Conservation (phyloP, 805 yeast species). For the Metschnikowia noctiluminum region DNA sequence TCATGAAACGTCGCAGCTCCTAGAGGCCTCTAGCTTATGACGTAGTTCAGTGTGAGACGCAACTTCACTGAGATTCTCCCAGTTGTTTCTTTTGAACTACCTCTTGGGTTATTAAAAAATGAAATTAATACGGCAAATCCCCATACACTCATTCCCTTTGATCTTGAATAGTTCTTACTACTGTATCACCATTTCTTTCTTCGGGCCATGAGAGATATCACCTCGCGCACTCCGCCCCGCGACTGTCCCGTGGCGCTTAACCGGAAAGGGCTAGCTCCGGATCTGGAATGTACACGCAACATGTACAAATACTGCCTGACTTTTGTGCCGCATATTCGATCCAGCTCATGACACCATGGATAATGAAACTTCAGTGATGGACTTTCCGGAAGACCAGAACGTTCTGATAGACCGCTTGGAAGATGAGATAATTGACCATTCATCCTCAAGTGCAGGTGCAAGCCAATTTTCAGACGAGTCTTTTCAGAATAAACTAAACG, state of each 20-base stretch:
- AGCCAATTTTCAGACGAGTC: conserved; percentile 36
- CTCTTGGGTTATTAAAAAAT: no score
- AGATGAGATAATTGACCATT: conserved; percentile 45
- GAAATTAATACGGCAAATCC: no score
- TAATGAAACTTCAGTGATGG: conserved; percentile 2
- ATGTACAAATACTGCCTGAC: neutral
- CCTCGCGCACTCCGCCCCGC: neutral
- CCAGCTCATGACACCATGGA: conserved; percentile 2
- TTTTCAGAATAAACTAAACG: conserved; percentile 41
- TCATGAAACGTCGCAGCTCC: no score
- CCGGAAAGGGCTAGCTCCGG: no score
- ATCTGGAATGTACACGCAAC: neutral
- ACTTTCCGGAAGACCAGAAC: conserved; percentile 20
- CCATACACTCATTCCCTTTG: no score
- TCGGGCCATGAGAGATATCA: no score
- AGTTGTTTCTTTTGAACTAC: no score
- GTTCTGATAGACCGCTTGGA: conserved; percentile 45
- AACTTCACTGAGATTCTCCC: no score
- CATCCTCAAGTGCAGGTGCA: conserved; percentile 30
- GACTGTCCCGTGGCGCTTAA: neutral
- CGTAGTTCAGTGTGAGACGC: no score
- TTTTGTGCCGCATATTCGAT: neutral
- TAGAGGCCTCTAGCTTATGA: no score
- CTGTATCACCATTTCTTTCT: no score
- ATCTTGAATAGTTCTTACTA: no score